Evolutionary conservation across 2,329 filamentous ascomycete species (phyloP).

Genomic region (Cladophialophora bantiana): DNA sequence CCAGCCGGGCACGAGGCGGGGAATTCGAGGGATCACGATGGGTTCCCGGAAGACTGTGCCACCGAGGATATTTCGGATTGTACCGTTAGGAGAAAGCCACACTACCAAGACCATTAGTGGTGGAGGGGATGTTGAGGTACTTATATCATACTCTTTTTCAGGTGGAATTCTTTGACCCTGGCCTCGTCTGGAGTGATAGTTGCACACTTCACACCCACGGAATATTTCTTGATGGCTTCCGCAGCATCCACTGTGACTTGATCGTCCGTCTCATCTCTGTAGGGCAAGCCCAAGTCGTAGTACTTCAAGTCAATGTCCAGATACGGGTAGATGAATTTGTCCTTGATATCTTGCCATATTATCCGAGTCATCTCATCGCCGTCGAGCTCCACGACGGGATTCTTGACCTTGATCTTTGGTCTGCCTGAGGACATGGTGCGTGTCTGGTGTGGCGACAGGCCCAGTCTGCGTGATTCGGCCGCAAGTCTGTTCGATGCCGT

Average conservation of each 20-base stretch:
- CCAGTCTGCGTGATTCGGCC: conserved; percentile 36
- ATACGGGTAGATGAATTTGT: conserved; percentile 73
- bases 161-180: conserved; percentile 95
- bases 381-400: conserved; percentile 96
- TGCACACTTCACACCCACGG: conserved; percentile 97
- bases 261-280: conserved; percentile 95
- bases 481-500: conserved; percentile 34
- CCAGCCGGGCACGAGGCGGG: conserved; percentile 94
- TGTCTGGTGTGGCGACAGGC: conserved; percentile 40
- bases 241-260: conserved; percentile 94
- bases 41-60: conserved; percentile 99
- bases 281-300: conserved; percentile 91
- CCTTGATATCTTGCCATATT: conserved; percentile 99
- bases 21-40: conserved; percentile 93
- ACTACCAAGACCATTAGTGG: conserved; percentile 59
- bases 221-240: conserved; percentile 98
- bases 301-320: conserved; percentile 98
- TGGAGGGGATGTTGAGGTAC: conserved; percentile 7
- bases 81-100: conserved; percentile 99
- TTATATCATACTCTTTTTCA: conserved; percentile 85
- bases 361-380: conserved; percentile 96
- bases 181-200: conserved; percentile 98
- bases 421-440: conserved; percentile 55
- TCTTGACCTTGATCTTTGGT: conserved; percentile 98
- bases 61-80: conserved; percentile 74